Conservation (phyloP, 331 rosid species). For the Cydonia oblonga region DNA sequence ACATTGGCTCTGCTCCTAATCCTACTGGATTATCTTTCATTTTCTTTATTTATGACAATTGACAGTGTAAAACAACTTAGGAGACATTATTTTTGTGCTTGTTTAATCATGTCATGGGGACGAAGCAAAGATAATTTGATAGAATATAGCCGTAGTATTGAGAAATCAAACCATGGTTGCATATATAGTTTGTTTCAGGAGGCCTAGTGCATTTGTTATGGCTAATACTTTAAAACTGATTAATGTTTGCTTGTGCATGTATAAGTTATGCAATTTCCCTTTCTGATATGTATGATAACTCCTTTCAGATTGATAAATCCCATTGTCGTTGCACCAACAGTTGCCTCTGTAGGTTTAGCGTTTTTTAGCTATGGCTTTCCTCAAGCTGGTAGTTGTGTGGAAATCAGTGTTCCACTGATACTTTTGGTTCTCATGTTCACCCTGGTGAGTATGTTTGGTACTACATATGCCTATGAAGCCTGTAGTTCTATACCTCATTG, state of each 20-base stretch:
- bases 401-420: conserved; percentile 78
- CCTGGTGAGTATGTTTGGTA: conserved; percentile 38
- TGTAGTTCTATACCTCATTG: not conserved
- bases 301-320: conserved; percentile 74
- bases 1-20: not conserved
- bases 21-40: not conserved
- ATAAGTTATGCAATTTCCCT: not conserved
- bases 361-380: conserved; percentile 97
- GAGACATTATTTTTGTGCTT: not conserved
- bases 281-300: not conserved
- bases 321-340: conserved; percentile 89
- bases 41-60: not conserved
- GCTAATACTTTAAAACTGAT: not conserved
- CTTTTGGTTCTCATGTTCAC: conserved; percentile 65
- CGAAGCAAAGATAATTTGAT: not conserved
- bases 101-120: not conserved
- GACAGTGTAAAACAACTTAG: not conserved
- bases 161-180: not conserved
- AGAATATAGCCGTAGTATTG: not conserved
- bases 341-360: conserved; percentile 90
- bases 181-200: not conserved
- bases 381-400: conserved; percentile 84
- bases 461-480: not conserved
- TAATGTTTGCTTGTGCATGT: not conserved
- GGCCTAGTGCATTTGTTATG: not conserved